Conservation (phyloP, 768 basidiomycete species). For the Mycena vulgaris region DNA sequence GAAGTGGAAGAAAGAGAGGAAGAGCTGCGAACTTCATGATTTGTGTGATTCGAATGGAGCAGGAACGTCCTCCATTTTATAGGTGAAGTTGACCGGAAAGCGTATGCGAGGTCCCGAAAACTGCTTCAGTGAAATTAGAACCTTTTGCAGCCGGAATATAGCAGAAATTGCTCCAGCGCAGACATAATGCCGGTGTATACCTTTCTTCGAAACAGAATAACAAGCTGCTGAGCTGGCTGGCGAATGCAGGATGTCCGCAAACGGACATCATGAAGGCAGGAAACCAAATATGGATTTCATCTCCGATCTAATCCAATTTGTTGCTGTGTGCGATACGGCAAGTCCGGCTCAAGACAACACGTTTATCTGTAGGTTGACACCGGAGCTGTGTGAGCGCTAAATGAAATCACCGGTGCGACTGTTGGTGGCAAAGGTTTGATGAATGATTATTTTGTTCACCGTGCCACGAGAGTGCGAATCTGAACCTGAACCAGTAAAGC, state of each 20-base stretch:
- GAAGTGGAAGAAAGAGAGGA: neutral
- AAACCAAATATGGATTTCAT: slow-evolving; percentile 2
- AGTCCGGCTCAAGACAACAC: neutral
- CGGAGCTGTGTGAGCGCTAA: neutral
- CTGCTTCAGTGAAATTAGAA: neutral
- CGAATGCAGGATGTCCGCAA: neutral
- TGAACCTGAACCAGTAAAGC: no score
- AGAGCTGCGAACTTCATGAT: neutral
- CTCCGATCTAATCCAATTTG: neutral
- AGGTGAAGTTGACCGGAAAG: neutral
- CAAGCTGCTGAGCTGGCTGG: neutral
- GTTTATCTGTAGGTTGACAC: neutral
- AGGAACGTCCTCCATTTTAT: neutral
- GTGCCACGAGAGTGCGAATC: no score
- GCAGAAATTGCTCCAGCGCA: neutral
- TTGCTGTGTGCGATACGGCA: neutral
- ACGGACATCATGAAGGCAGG: neutral
- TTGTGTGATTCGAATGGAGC: neutral
- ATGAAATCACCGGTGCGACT: neutral
- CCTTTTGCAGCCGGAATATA: neutral
- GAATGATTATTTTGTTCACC: no score
- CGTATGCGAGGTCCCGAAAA: neutral
- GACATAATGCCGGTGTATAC: neutral
- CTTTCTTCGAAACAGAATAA: neutral
- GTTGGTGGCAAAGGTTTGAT: no score